Evolutionary conservation across 805 yeast genomes (phyloP), one percentile per base, ranked within the genome.

Genomic region (Spathaspora arborariae): DNA sequence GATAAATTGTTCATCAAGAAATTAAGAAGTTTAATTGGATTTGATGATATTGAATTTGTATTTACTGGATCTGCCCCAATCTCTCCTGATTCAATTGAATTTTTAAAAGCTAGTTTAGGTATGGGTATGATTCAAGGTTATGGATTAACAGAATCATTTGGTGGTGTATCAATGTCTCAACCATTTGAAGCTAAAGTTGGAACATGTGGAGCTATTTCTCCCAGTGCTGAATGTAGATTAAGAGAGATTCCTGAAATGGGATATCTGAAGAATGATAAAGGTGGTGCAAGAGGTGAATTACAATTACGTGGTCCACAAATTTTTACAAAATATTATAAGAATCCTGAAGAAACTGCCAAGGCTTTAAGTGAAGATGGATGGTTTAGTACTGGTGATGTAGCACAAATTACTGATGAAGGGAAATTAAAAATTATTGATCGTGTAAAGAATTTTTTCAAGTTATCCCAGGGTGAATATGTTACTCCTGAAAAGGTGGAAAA

Each of bases 401-500:
- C 68, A n/a, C 51, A 49, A 20, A 50, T 65, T 30, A 53, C 55
- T 20, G 36, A 37, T 8, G 50, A 51, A 38, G 78, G 90, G 10
- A 72, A 84, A 41, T 60, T 86, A 20, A 69, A 64, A 42, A 81
- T 85, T 48, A 75, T 85, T 54, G 94, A 86, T 58, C 73, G 94
- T 51, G 89, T 85, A 35, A 85, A 85, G 70, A 86, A 85, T 65
- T 85, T 85, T 67, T 85, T 85, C 73, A 85, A 85, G 52, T 65
- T 71, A 52, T 59, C 75, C 5, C 75, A 71, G 52, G 76, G 76
- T 47, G 76, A 70, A 64, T 85, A 85, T 62, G 78, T 85, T 46
- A 85, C 89, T 0, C 87, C 89, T 16, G 94, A 85, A 57, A 83
- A 79, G 62, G 79, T 85, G 53, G 92, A 85, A 58, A 83, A 81